Evolutionary conservation across 495 filamentous ascomycete genomes (phyloP).

Genomic region (Schizothecium vesticola): DNA sequence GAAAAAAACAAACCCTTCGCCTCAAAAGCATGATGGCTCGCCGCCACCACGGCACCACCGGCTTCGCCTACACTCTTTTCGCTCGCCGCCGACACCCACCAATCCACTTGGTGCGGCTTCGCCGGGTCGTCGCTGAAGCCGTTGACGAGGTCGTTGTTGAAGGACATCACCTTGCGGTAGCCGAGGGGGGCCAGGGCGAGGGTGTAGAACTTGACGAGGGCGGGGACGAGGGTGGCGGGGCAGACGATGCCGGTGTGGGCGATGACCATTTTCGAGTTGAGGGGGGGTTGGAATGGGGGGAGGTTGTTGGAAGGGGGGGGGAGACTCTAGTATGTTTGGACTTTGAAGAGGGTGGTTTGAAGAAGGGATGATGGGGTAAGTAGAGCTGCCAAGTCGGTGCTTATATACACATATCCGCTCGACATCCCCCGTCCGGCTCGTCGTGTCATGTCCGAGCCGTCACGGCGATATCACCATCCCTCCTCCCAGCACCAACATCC

Average conservation of each 20-base stretch:
- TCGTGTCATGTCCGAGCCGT: not conserved
- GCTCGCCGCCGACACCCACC: conserved; percentile 13
- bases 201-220: conserved; percentile 17
- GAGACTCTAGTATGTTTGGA: no score
- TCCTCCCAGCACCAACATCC: not conserved
- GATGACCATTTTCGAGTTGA: conserved; percentile 20
- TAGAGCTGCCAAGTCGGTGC: no score
- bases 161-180: conserved; percentile 10
- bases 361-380: no score
- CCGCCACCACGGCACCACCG: not conserved
- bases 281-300: not conserved
- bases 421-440: no score
- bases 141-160: conserved; percentile 12
- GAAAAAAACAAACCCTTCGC: conserved; percentile 17
- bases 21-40: conserved; percentile 15
- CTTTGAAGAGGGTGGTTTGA: no score
- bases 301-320: not conserved
- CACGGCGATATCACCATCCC: not conserved
- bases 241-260: conserved; percentile 19
- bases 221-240: conserved; percentile 5
- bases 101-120: conserved; percentile 10
- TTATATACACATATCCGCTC: not conserved
- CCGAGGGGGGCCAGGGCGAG: conserved; percentile 20
- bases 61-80: not conserved
- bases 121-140: conserved; percentile 13